phyloP scores from a whole-genome alignment of 2,329 filamentous ascomycete species.

The Penicillium capsulatum region DNA sequence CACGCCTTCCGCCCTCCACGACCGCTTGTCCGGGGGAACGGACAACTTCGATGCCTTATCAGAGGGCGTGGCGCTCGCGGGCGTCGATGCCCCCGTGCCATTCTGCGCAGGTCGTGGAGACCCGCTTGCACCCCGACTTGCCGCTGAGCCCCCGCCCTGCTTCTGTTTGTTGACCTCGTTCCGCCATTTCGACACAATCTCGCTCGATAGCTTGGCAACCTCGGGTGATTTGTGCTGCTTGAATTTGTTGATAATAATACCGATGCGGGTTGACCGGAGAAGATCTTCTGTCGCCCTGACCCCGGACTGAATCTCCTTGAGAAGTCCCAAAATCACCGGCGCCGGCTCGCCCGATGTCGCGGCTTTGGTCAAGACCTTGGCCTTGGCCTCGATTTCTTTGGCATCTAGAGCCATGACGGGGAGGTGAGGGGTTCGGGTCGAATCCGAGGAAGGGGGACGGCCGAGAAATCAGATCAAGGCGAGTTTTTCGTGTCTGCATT shows the following conservation, averaged over 20 bases:
- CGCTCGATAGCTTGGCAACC: slow-evolving; percentile 69
- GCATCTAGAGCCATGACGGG: slow-evolving; percentile 62
- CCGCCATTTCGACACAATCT: slow-evolving; percentile 70
- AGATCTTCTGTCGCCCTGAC: slow-evolving; percentile 84
- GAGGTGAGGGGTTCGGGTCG: background rate
- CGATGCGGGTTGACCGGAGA: slow-evolving; percentile 84
- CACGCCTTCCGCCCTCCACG: slow-evolving; percentile 74
- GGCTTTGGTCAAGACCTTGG: slow-evolving; percentile 77
- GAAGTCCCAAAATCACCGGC: slow-evolving; percentile 65
- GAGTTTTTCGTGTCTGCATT: too few relatives aligned
- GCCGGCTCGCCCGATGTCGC: slow-evolving; percentile 69
- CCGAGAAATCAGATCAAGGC: too few relatives aligned
- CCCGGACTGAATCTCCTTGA: slow-evolving; percentile 74
- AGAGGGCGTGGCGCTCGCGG: slow-evolving; percentile 44
- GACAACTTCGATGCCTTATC: slow-evolving; percentile 52
- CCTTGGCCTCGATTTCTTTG: slow-evolving; percentile 72
- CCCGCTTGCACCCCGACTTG: slow-evolving; percentile 36
- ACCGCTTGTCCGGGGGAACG: slow-evolving; percentile 69
- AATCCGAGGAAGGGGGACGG: too few relatives aligned
- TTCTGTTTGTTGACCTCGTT: slow-evolving; percentile 49
- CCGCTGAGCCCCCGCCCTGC: slow-evolving; percentile 38
- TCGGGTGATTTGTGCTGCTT: slow-evolving; percentile 71
- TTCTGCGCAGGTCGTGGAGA: slow-evolving; percentile 48
- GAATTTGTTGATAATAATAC: slow-evolving; percentile 80
- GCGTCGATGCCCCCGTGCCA: slow-evolving; percentile 48